These are phyloP conservation scores for Trapa bicornis DNA, from an alignment of 345 rosid species.

Conservation along the genomic window DNA sequence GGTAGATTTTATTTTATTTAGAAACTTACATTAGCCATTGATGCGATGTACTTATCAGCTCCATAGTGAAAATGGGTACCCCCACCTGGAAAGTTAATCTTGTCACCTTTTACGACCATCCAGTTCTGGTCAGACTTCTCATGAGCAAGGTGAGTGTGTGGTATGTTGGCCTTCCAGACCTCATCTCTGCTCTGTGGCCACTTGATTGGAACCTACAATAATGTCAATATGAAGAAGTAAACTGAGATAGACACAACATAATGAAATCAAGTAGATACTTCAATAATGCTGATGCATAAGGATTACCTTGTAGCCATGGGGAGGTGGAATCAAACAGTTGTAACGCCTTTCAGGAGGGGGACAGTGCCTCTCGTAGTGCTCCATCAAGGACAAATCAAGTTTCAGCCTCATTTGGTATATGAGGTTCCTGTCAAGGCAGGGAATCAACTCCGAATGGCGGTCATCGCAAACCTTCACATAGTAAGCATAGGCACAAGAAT, in stretches of 20 bases:
- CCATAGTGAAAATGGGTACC: slow-evolving; percentile 99
- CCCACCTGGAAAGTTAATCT: slow-evolving; percentile 90
- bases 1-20: neutral
- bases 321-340: slow-evolving; percentile 98
- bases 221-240: neutral
- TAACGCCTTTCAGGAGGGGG: slow-evolving; percentile 86
- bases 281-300: neutral
- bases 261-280: neutral
- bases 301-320: slow-evolving; percentile 77
- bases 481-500: slow-evolving; percentile 2
- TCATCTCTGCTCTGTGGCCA: slow-evolving; percentile 99
- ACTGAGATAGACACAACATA: neutral
- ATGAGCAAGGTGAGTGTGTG: slow-evolving; percentile 96
- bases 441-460: slow-evolving; percentile 88
- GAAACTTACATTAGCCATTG: slow-evolving; percentile 74
- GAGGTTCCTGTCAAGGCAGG: slow-evolving; percentile 82
- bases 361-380: slow-evolving; percentile 97
- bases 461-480: slow-evolving; percentile 81
- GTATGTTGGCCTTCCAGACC: slow-evolving; percentile 97
- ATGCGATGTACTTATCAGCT: slow-evolving; percentile 91
- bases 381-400: slow-evolving; percentile 89
- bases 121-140: slow-evolving; percentile 99
- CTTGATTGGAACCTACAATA: slow-evolving; percentile 72
- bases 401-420: slow-evolving; percentile 93
- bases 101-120: slow-evolving; percentile 98